Evolutionary conservation across 441 rosid genomes (phyloP).

Genomic region (Populus trichocarpa): DNA sequence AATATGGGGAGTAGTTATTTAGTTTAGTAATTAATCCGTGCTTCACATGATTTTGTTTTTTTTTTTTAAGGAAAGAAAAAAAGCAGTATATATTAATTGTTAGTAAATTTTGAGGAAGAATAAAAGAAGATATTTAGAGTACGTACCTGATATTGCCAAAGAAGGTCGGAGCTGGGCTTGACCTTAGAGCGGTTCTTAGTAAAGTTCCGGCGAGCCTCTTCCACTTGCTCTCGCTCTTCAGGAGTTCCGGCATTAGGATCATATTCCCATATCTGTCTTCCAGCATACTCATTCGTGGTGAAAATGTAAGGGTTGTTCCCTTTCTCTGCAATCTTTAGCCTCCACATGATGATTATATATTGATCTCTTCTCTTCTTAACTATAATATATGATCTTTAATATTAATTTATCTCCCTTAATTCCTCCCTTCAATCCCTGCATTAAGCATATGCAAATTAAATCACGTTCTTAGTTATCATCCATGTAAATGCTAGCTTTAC

Average conservation of each 20-base stretch:
- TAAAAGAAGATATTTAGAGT: too few species aligned
- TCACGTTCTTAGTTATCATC: neutral
- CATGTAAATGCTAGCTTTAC: neutral
- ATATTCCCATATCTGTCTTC: conserved; percentile 48
- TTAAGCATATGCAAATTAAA: neutral
- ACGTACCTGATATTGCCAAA: conserved; percentile 48
- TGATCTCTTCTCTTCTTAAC: neutral
- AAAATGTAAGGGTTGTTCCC: conserved; percentile 30
- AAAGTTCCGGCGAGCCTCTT: conserved; percentile 39
- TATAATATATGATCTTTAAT: too few species aligned
- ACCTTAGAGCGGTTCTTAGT: conserved; percentile 26
- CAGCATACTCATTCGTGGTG: conserved; percentile 42
- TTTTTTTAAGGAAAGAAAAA: neutral
- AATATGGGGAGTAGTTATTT: too few species aligned
- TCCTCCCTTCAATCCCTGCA: neutral
- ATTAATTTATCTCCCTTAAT: neutral
- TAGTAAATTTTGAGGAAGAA: neutral
- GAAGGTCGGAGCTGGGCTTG: conserved; percentile 37
- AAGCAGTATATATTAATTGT: neutral
- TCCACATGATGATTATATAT: conserved; percentile 33
- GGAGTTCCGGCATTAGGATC: conserved; percentile 35
- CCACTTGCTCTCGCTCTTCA: conserved; percentile 33
- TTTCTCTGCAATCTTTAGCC: conserved; percentile 39
- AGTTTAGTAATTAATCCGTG: too few species aligned
- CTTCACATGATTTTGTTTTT: neutral